phyloP scores from a whole-genome alignment of 768 basidiomycete species.

The Plicaturopsis crispa region DNA sequence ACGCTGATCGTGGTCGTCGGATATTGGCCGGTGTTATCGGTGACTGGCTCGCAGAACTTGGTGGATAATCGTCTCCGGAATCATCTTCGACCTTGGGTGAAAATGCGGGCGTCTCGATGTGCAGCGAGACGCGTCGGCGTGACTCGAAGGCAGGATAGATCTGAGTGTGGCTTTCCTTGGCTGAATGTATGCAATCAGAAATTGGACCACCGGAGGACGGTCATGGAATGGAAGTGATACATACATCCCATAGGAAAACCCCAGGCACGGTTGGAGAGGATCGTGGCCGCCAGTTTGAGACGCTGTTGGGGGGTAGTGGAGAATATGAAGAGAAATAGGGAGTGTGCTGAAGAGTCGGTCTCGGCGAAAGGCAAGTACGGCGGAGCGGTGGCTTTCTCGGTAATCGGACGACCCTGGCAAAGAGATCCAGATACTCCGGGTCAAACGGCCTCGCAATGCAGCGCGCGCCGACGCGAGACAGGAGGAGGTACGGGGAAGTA shows the following conservation, averaged over 20 bases:
- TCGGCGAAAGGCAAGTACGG: no score
- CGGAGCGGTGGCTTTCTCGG: no score
- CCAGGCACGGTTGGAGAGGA: slow-evolving; percentile 16
- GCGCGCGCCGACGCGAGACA: no score
- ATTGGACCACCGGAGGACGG: slow-evolving; percentile 8
- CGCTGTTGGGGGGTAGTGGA: slow-evolving; percentile 4
- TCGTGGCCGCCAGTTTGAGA: slow-evolving; percentile 17
- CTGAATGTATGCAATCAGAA: slow-evolving; percentile 3
- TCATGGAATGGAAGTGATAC: slow-evolving; percentile 8
- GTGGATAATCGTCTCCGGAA: slow-evolving; percentile 15
- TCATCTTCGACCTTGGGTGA: slow-evolving; percentile 4
- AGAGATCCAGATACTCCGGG: no score
- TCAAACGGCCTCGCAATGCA: no score
- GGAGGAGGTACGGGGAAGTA: no score
- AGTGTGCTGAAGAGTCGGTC: no score
- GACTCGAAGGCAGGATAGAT: neutral
- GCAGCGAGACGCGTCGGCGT: slow-evolving; percentile 5
- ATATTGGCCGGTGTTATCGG: slow-evolving; percentile 18
- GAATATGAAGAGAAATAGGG: slow-evolving; percentile 3
- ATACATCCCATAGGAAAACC: slow-evolving; percentile 18
- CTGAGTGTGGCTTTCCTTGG: slow-evolving; percentile 1
- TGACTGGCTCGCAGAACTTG: slow-evolving; percentile 21
- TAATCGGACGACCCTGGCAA: no score
- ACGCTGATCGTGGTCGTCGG: no score
- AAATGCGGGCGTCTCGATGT: slow-evolving; percentile 16